Conservation (phyloP, 2,329 filamentous ascomycete species). For the Diaporthe citri region DNA sequence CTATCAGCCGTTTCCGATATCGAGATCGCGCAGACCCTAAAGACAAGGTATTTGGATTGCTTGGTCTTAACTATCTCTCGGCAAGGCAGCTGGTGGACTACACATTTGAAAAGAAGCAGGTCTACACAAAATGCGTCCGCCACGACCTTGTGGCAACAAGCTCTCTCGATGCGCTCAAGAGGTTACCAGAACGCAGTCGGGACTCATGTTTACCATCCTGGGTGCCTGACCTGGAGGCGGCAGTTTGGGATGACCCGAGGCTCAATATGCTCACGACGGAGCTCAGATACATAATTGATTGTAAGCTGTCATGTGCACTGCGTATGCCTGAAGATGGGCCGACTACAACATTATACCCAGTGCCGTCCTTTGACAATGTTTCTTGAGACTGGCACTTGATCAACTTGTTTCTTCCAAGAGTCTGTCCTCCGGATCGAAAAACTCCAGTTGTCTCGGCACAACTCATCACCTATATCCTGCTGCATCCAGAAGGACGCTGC, state of each 20-base stretch:
- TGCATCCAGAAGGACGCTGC: constrained; percentile 40
- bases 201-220: background rate
- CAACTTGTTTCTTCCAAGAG: constrained; percentile 19
- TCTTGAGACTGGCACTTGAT: too few species aligned
- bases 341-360: too few species aligned
- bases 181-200: background rate
- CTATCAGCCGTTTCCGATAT: background rate
- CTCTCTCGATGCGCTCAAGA: background rate
- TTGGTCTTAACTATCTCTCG: background rate
- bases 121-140: background rate
- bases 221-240: background rate
- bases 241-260: background rate
- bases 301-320: too few species aligned
- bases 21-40: background rate
- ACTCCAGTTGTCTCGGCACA: constrained; percentile 34
- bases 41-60: background rate
- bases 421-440: constrained; percentile 35
- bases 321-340: too few species aligned
- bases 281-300: background rate
- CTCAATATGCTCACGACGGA: background rate
- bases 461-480: constrained; percentile 32
- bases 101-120: background rate
- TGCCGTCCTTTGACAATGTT: too few species aligned
- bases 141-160: background rate
- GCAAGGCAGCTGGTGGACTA: background rate